Base-by-base conservation (phyloP, 768 basidiomycete species). In the Dacryopinax primogenitus region DNA sequence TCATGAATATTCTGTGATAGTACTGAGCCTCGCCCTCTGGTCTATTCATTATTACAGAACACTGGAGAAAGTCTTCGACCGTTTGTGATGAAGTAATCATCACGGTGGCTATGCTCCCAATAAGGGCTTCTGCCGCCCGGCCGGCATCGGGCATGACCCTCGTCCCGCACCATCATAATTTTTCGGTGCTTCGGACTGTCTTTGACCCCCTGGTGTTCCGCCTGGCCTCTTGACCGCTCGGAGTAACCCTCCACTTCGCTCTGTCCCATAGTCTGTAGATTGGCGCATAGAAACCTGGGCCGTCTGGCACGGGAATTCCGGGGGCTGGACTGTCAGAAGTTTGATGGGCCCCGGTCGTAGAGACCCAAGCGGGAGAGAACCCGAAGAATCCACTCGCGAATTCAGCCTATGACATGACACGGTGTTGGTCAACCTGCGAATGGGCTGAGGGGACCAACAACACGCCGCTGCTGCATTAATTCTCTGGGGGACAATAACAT, bases 181-280 rank as follows among this genome's bases (percentile, higher is more conserved):
- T 58, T 58, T 58, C 51, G 51, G 51, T 58, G 51, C 51, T 58
- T 58, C 51, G 51, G 51, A 58, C 51, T 58, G 51, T 58, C 51
- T 58, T 58, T 58, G 51, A 30, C 26, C 51, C 51, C 3, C n/a
- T n/a, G n/a, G n/a, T n/a, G 26, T 4, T 30, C 45, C 23, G 45
- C 7, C 45, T 47, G 45, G 45, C 7, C 13, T 15, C 45, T 11
- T 21, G 37, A 47, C 45, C 23, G 45, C 45, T 21, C 51, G 51
- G 51, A 58, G 30, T 30, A 28, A 28, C 51, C 51, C 51, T 58
- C 51, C 51, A 58, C 51, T 58, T 30, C 51, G 51, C 26, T 28
- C 12, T 4, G 6, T 6, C 41, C 41, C 23, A 18, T 44, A 23
- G 41, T 18, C 16, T 18, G 41, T n/a, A n/a, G n/a, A n/a, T n/a